phyloP scores from a whole-genome alignment of 257 asterid species.

The Cruciata laevipes region DNA sequence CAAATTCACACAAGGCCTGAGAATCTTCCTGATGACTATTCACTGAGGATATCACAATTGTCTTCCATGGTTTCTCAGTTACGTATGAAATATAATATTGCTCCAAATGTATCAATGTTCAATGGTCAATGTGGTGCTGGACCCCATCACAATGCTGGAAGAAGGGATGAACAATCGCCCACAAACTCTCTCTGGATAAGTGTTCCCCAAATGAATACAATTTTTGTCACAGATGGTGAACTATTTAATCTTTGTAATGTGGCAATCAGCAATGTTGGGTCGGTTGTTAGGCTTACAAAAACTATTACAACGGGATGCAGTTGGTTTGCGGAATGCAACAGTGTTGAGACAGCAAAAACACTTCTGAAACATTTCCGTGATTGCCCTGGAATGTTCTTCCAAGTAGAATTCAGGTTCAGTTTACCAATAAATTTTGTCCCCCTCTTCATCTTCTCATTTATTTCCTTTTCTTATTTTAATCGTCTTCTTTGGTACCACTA shows the following conservation, averaged over 20 bases:
- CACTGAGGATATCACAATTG: constrained; percentile 40
- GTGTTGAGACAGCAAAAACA: constrained; percentile 44
- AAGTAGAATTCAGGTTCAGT: constrained; percentile 52
- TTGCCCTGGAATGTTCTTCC: constrained; percentile 58
- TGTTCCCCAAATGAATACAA: constrained; percentile 32
- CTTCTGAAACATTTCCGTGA: constrained; percentile 41
- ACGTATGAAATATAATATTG: constrained; percentile 41
- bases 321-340: constrained; percentile 63
- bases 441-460: background rate
- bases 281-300: constrained; percentile 40
- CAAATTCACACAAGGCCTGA: constrained; percentile 39
- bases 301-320: constrained; percentile 33
- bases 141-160: constrained; percentile 16
- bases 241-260: constrained; percentile 48
- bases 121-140: constrained; percentile 29
- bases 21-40: constrained; percentile 43
- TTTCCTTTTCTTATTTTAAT: background rate
- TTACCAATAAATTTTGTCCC: background rate
- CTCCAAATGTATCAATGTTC: constrained; percentile 28
- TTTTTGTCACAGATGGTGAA: constrained; percentile 48
- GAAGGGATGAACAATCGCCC: constrained; percentile 33
- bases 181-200: constrained; percentile 41
- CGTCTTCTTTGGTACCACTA: background rate
- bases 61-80: constrained; percentile 41
- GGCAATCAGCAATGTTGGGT: constrained; percentile 47